Evolutionary conservation across 352 stramenopile genomes (phyloP), one percentile per base, ranked within the genome.

Genomic region (Globisporangium nagaii): DNA sequence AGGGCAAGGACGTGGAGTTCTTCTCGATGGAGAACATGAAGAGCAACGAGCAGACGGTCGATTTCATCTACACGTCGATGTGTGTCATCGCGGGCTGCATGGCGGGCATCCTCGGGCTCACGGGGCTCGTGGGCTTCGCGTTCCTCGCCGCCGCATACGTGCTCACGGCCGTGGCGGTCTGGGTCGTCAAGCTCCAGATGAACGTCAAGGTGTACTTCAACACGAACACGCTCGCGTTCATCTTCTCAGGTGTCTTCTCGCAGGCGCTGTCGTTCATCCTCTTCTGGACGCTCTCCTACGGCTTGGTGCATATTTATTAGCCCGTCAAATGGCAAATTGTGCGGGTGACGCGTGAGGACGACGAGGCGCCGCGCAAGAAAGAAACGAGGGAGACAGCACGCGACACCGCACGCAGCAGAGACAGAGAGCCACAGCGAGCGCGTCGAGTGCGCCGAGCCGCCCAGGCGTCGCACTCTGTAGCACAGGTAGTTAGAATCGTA

Each of bases 291-390:
- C 79, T 95, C 39, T 73, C 74, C 42, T 95, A 95, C 66, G 84
- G 80, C 44, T 68, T 95, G 54, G 83, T 95, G 61, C 81, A 95
- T 87, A 91, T 95, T 85, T 95, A 95, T 88, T 95, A 75, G 45
- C 31, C 25, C 32, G 30, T 24, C n/a, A 13, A 27, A 46, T 3
- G 10, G 9, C 13, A n/a, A n/a, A n/a, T n/a, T n/a, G n/a, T 44
- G 20, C 4, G 17, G n/a, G 30, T 17, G 41, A 28, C 13, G 15
- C 5, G 31, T 13, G 22, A 25, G 5, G 20, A 7, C 11, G 7
- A 20, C 35, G 35, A 40, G 3, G 35, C 35, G n/a, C n/a, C n/a
- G n/a, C n/a, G n/a, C n/a, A n/a, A n/a, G n/a, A n/a, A n/a, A n/a
- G n/a, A n/a, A n/a, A n/a, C n/a, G n/a, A n/a, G n/a, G n/a, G n/a